These are phyloP conservation scores for Lasiodiplodia theobromae DNA, from an alignment of 2,329 filamentous ascomycete genomes.

Conservation along the genomic window DNA sequence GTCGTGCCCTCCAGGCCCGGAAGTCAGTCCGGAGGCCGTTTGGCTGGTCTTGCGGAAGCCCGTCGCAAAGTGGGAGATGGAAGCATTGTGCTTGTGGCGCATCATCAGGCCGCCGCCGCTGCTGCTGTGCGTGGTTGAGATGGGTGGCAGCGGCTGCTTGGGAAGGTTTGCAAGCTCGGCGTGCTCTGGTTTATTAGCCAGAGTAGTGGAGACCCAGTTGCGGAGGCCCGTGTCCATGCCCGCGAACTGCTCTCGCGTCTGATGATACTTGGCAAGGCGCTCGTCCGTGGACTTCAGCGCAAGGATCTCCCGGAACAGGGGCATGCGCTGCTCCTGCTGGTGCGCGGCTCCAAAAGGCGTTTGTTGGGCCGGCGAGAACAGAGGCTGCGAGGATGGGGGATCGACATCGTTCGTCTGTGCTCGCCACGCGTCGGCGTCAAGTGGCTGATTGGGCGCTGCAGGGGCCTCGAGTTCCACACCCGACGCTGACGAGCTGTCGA, in stretches of 20 bases:
- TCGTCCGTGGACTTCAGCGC: slow-evolving; percentile 70
- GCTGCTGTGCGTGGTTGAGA: slow-evolving; percentile 29
- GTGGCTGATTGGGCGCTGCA: slow-evolving; percentile 29
- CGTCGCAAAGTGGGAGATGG: slow-evolving; percentile 45
- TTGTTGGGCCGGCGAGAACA: slow-evolving; percentile 4
- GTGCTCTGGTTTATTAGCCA: slow-evolving; percentile 61
- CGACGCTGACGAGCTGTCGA: slow-evolving; percentile 14
- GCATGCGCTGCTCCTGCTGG: slow-evolving; percentile 21
- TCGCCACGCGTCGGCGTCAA: slow-evolving; percentile 28
- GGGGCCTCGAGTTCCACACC: slow-evolving; percentile 30
- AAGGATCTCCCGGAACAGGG: slow-evolving; percentile 76
- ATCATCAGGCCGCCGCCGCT: slow-evolving; percentile 26
- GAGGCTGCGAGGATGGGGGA: slow-evolving; percentile 26
- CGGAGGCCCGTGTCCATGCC: slow-evolving; percentile 76
- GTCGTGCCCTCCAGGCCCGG: slow-evolving; percentile 40
- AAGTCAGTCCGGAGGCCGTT: slow-evolving; percentile 35
- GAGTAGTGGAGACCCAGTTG: slow-evolving; percentile 62
- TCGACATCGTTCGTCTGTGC: slow-evolving; percentile 28
- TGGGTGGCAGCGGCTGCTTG: slow-evolving; percentile 45
- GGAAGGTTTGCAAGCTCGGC: slow-evolving; percentile 56
- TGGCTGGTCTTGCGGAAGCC: slow-evolving; percentile 29
- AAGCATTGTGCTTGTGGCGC: slow-evolving; percentile 46
- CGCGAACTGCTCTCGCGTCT: slow-evolving; percentile 74
- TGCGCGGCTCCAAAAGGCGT: slow-evolving; percentile 10
- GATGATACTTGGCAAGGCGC: slow-evolving; percentile 76